Conservation (phyloP, 2,329 filamentous ascomycete genomes). For the Colletotrichum abscissum region DNA sequence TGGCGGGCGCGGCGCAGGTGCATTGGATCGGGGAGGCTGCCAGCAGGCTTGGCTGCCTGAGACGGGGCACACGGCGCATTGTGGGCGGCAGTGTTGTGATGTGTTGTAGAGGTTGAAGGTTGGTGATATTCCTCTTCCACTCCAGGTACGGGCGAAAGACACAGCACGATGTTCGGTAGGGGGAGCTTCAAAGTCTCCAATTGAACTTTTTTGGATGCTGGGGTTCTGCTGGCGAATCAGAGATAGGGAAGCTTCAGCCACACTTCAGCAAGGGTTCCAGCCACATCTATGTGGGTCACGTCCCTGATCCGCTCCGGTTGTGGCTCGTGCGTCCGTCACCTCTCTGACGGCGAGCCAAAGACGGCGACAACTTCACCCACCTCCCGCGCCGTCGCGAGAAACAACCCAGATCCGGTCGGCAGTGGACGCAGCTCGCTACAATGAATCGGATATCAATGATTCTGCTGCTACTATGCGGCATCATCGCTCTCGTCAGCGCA, state of each 20-base stretch:
- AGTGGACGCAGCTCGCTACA: not conserved
- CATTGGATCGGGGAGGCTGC: constrained; percentile 39
- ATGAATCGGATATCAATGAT: constrained; percentile 49
- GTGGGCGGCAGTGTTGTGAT: constrained; percentile 26
- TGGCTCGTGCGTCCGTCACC: constrained; percentile 16
- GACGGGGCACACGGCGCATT: constrained; percentile 57
- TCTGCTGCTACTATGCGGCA: constrained; percentile 48
- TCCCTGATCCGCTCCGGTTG: not conserved
- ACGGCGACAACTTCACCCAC: constrained; percentile 14
- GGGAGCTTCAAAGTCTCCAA: constrained; percentile 25
- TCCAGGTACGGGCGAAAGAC: not conserved
- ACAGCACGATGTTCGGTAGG: constrained; percentile 11
- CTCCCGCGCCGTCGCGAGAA: not conserved
- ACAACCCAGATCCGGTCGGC: not conserved
- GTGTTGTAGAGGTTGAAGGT: not conserved
- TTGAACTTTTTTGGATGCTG: constrained; percentile 37
- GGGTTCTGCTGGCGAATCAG: constrained; percentile 28
- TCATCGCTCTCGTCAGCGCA: constrained; percentile 52
- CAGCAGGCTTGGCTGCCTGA: constrained; percentile 48
- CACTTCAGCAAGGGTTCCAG: not conserved
- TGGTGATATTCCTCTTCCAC: not conserved
- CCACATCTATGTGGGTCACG: not conserved
- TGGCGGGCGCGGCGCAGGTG: constrained; percentile 36
- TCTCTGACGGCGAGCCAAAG: not conserved
- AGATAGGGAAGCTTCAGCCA: constrained; percentile 24